These are phyloP conservation scores for Lolium rigidum DNA, from an alignment of 176 grass and related monocot species.

Conservation along the genomic window DNA sequence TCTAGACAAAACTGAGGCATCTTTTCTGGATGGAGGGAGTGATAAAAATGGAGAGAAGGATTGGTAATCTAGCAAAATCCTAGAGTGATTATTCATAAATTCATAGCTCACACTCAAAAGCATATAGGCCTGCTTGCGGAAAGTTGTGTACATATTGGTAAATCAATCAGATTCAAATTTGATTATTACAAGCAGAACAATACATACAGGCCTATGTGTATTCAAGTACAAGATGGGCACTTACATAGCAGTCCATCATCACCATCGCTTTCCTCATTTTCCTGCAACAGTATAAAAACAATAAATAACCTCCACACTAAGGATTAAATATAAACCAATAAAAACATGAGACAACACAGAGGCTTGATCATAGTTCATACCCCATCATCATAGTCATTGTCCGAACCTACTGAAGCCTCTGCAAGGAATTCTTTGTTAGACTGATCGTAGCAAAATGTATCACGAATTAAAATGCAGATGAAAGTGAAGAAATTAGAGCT, in stretches of 20 bases:
- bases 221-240: slow-evolving; percentile 43
- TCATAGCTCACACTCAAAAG: neutral
- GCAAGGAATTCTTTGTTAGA: slow-evolving; percentile 39
- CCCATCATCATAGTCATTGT: slow-evolving; percentile 60
- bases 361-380: slow-evolving; percentile 47
- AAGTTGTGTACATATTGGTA: neutral
- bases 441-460: neutral
- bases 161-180: neutral
- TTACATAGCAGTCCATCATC: slow-evolving; percentile 93
- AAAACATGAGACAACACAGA: slow-evolving; percentile 21
- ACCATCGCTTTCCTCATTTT: slow-evolving; percentile 56
- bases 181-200: neutral
- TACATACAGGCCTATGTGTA: neutral
- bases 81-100: neutral
- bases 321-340: neutral
- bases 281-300: slow-evolving; percentile 46
- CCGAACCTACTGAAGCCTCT: slow-evolving; percentile 57
- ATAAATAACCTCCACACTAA: neutral
- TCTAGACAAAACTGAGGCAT: too few relatives aligned
- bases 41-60: slow-evolving; percentile 19
- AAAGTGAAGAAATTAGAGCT: neutral
- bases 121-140: neutral
- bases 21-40: too few relatives aligned
- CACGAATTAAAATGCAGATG: slow-evolving; percentile 8
- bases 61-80: neutral